Evolutionary conservation across 192 early-diverging fungal genomes (phyloP), one percentile per base, ranked within the genome.

Genomic region (Rhizophagus prolifer): DNA sequence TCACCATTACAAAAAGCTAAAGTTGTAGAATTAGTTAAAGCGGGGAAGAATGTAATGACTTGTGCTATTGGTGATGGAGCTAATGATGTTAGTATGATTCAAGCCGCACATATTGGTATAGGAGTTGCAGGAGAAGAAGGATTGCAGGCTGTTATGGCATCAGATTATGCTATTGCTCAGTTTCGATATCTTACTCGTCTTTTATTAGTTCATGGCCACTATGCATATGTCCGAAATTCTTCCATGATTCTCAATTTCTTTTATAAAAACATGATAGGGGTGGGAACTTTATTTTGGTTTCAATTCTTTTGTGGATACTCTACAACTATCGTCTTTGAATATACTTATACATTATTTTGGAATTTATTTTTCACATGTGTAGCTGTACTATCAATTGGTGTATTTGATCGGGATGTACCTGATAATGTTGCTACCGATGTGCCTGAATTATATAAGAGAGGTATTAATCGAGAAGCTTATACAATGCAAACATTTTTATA

Each of bases 31-130:
- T 70, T 94, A 59, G 91, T 94, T 28, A 92, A 92, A 61, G 82
- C 89, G 26, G 82, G 85, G 10, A 81, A 88, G 23, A 82, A 89
- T 44, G 86, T 85, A 25, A 87, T 94, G 84, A 93, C 91, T 30
- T 79, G 92, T 25, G 86, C 92, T 5, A 94, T 94, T 76, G 93
- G 93, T 12, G 93, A 94, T 79, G 93, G 93, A n/a, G 93, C 93
- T 12, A 94, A 94, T 60, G 93, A 94, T 81, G 92, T 94, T 21
- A 87, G 87, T 62, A 94, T 94, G 93, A 94, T 94, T 60, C 93
- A 94, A 74, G 88, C 88, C 65, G 93, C 93, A 1, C 86, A 94
- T 77, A 85, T 94, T 50, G 92, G 92, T 58, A 82, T 94, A 31
- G 92, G 92, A 34, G 92, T 94, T 34, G 87, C 89, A 4, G 92